Conservation (phyloP, 805 yeast species). For the Spathaspora arborariae region DNA sequence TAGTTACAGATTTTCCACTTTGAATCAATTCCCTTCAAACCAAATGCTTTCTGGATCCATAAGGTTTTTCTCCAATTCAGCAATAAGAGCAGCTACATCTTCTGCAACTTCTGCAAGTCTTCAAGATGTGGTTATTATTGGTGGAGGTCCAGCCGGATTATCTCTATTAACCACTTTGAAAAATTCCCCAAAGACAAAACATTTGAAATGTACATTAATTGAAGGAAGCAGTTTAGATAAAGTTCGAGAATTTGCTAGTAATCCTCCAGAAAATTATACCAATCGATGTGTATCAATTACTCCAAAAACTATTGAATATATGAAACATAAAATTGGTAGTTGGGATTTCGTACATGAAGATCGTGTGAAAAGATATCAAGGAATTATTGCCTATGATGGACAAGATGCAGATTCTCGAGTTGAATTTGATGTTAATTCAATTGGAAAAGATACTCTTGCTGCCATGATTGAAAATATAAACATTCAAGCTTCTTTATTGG, state of each 20-base stretch:
- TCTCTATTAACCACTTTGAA: constrained; percentile 80
- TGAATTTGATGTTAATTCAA: constrained; percentile 62
- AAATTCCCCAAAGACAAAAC: constrained; percentile 56
- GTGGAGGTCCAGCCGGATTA: constrained; percentile 97
- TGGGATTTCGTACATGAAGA: constrained; percentile 68
- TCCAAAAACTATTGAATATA: constrained; percentile 67
- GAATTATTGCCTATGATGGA: constrained; percentile 85
- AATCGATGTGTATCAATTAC: constrained; percentile 86
- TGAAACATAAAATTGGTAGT: constrained; percentile 62
- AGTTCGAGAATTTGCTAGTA: constrained; percentile 42
- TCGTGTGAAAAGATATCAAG: constrained; percentile 77
- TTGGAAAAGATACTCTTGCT: constrained; percentile 43
- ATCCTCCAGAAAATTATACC: constrained; percentile 52
- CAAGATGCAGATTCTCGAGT: constrained; percentile 53
- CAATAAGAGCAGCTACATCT: not conserved
- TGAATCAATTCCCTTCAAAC: not conserved
- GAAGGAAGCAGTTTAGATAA: constrained; percentile 65
- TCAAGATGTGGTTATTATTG: constrained; percentile 82
- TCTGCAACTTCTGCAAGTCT: constrained; percentile 2
- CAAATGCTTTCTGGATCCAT: not conserved
- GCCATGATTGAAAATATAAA: constrained; percentile 89
- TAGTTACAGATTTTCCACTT: not conserved
- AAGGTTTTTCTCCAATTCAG: not conserved
- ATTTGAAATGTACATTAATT: constrained; percentile 61
- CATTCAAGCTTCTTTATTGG: constrained; percentile 69